Percentiles rank a stretch among this genome's conserved stretches.
Evolutionary conservation across 1,139 yeast species (phyloP).

Genomic region (Oligophagozyma castellii): DNA sequence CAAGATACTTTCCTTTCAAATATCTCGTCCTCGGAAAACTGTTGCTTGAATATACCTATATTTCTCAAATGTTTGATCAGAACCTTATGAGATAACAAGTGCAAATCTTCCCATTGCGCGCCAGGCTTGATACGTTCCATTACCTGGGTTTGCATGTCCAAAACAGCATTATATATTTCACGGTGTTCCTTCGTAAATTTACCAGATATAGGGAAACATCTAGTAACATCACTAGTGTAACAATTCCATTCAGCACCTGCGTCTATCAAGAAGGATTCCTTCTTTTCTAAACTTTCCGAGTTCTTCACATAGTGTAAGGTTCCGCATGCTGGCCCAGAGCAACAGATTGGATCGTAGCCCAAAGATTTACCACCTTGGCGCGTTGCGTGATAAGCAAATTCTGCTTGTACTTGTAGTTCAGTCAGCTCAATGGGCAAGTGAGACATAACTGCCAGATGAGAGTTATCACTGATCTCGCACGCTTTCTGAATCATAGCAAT

Average conservation of each 20-base stretch:
- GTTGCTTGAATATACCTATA: conserved; percentile 62
- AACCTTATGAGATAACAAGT: conserved; percentile 62
- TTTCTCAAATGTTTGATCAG: conserved; percentile 57
- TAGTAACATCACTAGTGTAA: conserved; percentile 86
- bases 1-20: conserved; percentile 57
- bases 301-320: conserved; percentile 83
- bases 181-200: conserved; percentile 81
- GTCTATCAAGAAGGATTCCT: conserved; percentile 66
- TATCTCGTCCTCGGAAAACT: conserved; percentile 50
- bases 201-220: conserved; percentile 88
- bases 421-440: conserved; percentile 77
- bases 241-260: conserved; percentile 97
- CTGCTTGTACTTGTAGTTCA: conserved; percentile 92
- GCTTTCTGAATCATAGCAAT: conserved; percentile 66
- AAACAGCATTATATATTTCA: conserved; percentile 68
- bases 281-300: conserved; percentile 48
- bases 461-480: conserved; percentile 69
- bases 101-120: conserved; percentile 73
- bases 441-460: conserved; percentile 86
- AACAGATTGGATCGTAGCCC: conserved; percentile 91
- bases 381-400: conserved; percentile 81
- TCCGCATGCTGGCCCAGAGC: conserved; percentile 85
- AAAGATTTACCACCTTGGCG: conserved; percentile 86
- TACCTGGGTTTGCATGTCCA: conserved; percentile 66
- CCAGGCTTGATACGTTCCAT: conserved; percentile 70